Evolutionary conservation across 1,284 basidiomycete genomes (phyloP).

Genomic region (Naganishia liquefaciens): DNA sequence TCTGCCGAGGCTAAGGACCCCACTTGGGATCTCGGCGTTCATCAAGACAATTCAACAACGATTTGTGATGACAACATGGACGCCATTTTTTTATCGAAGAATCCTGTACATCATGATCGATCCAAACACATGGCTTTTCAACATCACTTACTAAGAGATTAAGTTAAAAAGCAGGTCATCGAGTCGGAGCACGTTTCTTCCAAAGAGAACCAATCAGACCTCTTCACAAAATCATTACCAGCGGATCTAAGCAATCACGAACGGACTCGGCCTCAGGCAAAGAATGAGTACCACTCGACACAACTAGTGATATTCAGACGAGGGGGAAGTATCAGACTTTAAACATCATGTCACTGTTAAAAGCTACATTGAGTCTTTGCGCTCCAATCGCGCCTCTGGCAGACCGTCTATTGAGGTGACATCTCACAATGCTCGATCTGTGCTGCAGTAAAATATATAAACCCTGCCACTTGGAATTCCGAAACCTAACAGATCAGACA

Average conservation of each 20-base stretch:
- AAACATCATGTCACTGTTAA: no score
- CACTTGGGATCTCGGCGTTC: conserved; percentile 51
- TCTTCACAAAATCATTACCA: conserved; percentile 14
- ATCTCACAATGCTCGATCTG: no score
- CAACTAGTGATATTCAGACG: background rate
- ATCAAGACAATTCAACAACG: background rate
- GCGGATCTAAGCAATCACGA: background rate
- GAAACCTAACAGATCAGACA: no score
- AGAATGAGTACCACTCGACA: no score
- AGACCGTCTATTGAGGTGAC: no score
- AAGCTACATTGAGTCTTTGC: no score
- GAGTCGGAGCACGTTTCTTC: background rate
- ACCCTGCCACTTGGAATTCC: no score
- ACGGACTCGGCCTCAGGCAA: background rate
- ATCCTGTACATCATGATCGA: conserved; percentile 2
- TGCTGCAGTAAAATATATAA: no score
- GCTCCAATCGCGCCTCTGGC: no score
- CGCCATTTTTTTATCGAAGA: background rate
- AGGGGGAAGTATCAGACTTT: conserved; percentile 13
- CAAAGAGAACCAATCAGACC: conserved; percentile 14
- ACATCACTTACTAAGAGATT: conserved; percentile 55
- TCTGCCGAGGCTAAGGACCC: conserved; percentile 29
- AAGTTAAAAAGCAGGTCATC: conserved; percentile 35
- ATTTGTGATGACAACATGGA: conserved; percentile 25
- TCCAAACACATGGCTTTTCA: conserved; percentile 57